Evolutionary conservation across 2,329 filamentous ascomycete genomes (phyloP), one percentile per base, ranked within the genome.

Genomic region (Colletotrichum tamarilloi): DNA sequence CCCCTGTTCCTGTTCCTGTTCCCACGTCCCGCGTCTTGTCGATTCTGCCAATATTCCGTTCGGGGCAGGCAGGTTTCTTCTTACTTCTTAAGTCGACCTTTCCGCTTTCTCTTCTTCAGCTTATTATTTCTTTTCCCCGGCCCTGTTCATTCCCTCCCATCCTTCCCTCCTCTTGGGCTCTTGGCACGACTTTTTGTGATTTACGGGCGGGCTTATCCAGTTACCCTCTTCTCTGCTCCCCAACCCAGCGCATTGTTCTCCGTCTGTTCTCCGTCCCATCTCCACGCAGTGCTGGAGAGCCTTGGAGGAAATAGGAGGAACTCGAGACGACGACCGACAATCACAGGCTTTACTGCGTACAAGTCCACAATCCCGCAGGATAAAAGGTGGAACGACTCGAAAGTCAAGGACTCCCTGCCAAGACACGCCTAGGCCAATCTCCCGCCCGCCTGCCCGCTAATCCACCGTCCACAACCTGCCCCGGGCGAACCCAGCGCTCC

Each of bases 351-450:
- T 35, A 35, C 32, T 12, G 32, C 4, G 26, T 26, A 26, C 28
- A 7, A 30, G 28, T 30, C 28, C 26, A n/a, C 42, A 46, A 46
- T n/a, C 42, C 3, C 19, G 19, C 19, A 46, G 6, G 38, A 42
- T 14, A 35, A 11, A 28, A 8, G n/a, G 26, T 49, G 22, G 53
- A 55, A 22, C 30, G 30, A 26, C 38, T 12, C 9, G 4, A n/a
- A 28, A 35, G 35, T 11, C 38, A 24, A 59, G 42, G 53, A 32
- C 5, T 56, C 67, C 35, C 55, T 32, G 62, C 68, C 62, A 60
- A 67, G 62, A 59, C 53, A 35, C 53, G 42, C 28, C 42, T 46
- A 70, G 63, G 55, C 62, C 63, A 46, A 67, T 55, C 42, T 55
- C 30, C 53, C 68, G 62, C 42, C 42, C 42, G 42, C 16, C 32